Percentiles rank a stretch among this genome's conserved stretches.
Conservation (phyloP, 257 asterid genomes). For the Perilla frutescens region DNA sequence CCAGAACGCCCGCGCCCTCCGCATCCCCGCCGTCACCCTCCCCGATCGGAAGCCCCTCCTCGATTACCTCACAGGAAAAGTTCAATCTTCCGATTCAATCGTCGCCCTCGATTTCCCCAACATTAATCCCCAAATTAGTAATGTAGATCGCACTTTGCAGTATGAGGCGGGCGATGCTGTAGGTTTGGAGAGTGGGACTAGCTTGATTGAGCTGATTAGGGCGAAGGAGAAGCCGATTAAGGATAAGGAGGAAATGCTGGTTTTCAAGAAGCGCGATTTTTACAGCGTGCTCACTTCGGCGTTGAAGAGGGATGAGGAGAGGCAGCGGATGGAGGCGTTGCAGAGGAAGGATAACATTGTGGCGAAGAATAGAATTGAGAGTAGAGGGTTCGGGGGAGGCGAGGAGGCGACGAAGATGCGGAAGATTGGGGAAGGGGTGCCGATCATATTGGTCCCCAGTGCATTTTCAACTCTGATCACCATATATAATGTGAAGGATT, state of each 20-base stretch:
- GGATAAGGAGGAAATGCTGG: constrained; percentile 77
- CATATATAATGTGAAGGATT: constrained; percentile 91
- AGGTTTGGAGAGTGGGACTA: constrained; percentile 38
- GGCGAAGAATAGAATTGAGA: constrained; percentile 86
- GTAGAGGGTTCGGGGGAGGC: constrained; percentile 69
- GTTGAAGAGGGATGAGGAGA: constrained; percentile 81
- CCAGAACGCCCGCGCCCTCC: constrained; percentile 76
- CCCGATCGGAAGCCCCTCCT: constrained; percentile 87
- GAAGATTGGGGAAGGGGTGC: constrained; percentile 96
- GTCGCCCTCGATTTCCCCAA: constrained; percentile 53
- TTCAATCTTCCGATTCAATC: constrained; percentile 73
- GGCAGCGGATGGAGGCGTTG: constrained; percentile 69
- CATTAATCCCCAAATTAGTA: constrained; percentile 38
- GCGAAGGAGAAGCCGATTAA: constrained; percentile 76
- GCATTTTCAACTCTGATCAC: constrained; percentile 94
- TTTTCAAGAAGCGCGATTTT: constrained; percentile 77
- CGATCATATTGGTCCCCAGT: constrained; percentile 91
- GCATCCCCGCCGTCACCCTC: constrained; percentile 78
- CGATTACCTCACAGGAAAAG: constrained; percentile 89
- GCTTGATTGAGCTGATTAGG: constrained; percentile 62
- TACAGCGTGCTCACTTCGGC: constrained; percentile 73
- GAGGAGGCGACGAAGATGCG: constrained; percentile 80
- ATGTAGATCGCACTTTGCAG: constrained; percentile 42
- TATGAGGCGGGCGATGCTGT: constrained; percentile 40
- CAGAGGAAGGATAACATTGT: constrained; percentile 93